phyloP scores from a whole-genome alignment of 108 stramenopile genomes.

The Parietichytrium sp. region DNA sequence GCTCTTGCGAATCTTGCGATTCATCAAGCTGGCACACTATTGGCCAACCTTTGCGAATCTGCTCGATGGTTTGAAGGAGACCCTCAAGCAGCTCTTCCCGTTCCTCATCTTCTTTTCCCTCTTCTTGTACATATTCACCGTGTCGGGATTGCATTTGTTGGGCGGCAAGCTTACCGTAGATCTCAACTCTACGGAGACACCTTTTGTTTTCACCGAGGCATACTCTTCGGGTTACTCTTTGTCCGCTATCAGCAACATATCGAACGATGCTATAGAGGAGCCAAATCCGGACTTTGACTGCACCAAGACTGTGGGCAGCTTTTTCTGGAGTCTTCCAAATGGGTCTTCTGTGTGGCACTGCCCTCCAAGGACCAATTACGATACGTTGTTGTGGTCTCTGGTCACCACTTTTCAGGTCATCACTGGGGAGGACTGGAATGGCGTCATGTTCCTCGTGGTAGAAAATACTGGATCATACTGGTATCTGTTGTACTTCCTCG shows the following conservation, averaged over 20 bases:
- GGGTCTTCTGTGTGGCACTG: slow-evolving; percentile 15
- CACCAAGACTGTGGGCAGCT: not conserved
- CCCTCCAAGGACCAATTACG: not conserved
- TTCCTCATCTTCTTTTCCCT: slow-evolving; percentile 65
- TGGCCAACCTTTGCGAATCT: slow-evolving; percentile 67
- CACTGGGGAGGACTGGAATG: slow-evolving; percentile 62
- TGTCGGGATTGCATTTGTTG: slow-evolving; percentile 69
- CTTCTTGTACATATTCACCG: slow-evolving; percentile 69
- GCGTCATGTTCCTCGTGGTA: slow-evolving; percentile 50
- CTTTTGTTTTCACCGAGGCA: no score
- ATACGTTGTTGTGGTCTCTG: slow-evolving; percentile 45
- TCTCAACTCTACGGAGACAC: not conserved
- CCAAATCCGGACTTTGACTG: slow-evolving; percentile 52
- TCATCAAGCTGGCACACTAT: slow-evolving; percentile 70
- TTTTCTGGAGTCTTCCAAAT: not conserved
- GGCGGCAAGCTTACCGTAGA: slow-evolving; percentile 15
- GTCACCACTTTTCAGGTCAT: slow-evolving; percentile 57
- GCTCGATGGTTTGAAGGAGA: slow-evolving; percentile 57
- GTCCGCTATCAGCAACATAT: not conserved
- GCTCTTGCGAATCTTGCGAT: slow-evolving; percentile 65
- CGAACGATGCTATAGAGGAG: not conserved
- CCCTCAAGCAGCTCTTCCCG: slow-evolving; percentile 62
- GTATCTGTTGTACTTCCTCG: slow-evolving; percentile 48
- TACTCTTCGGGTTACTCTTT: not conserved
- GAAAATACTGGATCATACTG: slow-evolving; percentile 14